Evolutionary conservation across 2,329 filamentous ascomycete species (phyloP).

Genomic region (Hymenoscyphus albidus): DNA sequence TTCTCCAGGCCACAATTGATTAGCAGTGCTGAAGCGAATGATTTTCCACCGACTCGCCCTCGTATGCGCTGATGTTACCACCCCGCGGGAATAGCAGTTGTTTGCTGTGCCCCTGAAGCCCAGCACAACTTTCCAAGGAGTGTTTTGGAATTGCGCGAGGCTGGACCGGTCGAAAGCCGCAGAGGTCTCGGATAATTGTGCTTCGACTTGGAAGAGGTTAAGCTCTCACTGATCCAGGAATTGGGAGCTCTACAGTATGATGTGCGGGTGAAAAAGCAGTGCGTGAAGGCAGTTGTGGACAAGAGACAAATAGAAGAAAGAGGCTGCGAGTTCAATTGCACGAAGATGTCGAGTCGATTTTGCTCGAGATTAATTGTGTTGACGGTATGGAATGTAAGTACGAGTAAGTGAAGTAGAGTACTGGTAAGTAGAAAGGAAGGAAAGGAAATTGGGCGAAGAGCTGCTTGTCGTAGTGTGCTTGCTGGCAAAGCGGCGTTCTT

Average conservation of each 20-base stretch:
- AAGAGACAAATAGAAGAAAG: neutral
- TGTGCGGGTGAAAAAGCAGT: neutral
- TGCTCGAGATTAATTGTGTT: constrained; percentile 1
- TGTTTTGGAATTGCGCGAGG: neutral
- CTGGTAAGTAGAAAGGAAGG: neutral
- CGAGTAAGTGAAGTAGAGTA: too few species aligned
- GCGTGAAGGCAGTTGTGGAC: neutral
- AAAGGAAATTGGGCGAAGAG: neutral
- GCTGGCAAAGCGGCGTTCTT: constrained; percentile 1
- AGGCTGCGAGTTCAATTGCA: neutral
- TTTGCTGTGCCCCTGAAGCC: neutral
- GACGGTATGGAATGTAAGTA: neutral
- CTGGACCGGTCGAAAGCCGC: neutral
- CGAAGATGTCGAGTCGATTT: neutral
- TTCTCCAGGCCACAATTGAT: neutral
- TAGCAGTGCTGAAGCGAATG: neutral
- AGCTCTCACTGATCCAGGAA: neutral
- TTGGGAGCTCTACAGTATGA: neutral
- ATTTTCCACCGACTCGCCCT: neutral
- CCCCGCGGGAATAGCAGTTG: neutral
- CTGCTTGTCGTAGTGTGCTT: neutral
- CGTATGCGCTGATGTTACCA: neutral
- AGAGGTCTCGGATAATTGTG: neutral
- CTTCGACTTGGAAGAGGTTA: neutral
- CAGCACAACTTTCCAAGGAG: neutral